Base-by-base conservation (phyloP, 345 rosid genomes). In the Hibiscus trionum region DNA sequence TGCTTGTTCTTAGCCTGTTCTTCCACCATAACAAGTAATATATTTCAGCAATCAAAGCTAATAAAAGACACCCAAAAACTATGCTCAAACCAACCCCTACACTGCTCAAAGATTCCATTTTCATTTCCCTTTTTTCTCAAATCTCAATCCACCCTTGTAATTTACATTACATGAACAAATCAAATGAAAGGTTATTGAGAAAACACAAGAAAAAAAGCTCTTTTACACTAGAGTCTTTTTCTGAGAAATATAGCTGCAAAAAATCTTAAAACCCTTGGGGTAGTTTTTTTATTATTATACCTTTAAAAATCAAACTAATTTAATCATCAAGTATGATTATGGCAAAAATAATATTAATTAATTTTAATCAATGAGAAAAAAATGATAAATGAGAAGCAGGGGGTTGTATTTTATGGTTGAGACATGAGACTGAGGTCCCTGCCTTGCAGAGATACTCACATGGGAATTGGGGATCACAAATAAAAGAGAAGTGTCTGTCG, bases 21-120 rank as follows among this genome's bases (percentile, higher is more conserved):
- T 95, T 95, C 85, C 96, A 88, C 91, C 99, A 95, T 50, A 95
- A 72, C 85, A 92, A 78, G 83, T 95, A 95, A 79, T 89, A 95
- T 16, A 92, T 84, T 82, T 92, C 99, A 55, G 85, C 97, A 10
- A 89, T 72, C 31, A 95, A 89, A 81, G 99, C 99, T 53, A 95
- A 29, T n/a, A 95, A 73, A 11, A 95, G 82, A 71, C 92, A 91
- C 26, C 96, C 97, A 78, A 95, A 95, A 75, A 95, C 89, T 73
- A 90, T 87, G 80, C 92, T 92, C 79, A 95, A 77, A 42, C 93
- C 99, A 81, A 95, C 90, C 16, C 99, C 99, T 46, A 91, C 90
- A 80, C 91, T 81, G 52, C 99, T 94, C 80, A 94, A 77, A 77
- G 99, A 90, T 81, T 85, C 90, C 99, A 94, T 94, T 77, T 78